Base-by-base conservation (phyloP, 2,329 filamentous ascomycete genomes). In the Penicillium brevicompactum region DNA sequence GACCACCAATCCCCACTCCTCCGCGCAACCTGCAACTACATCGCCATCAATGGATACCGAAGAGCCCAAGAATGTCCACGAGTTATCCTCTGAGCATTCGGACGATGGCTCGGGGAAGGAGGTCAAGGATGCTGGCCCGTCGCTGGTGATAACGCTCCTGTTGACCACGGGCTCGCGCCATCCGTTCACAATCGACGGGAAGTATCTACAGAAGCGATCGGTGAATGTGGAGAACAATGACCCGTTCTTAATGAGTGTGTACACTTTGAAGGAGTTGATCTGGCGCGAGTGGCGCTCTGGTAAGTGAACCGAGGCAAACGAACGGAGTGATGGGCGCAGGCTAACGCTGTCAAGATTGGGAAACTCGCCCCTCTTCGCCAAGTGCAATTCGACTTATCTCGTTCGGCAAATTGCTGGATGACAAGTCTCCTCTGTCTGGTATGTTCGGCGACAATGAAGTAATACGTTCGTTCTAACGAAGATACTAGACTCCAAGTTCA, bases 231-330 rank as follows among this genome's bases (percentile, higher is more conserved):
- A 91, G 18, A 87, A 87, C 31, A 82, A 84, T 61, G 91, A 97
- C 69, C 92, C 92, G 1, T 92, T 91, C 70, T 90, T 88, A 70
- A 91, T 97, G 76, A 96, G 90, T 63, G 88, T 96, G 48, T 96
- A 97, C 72, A 96, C 91, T 3, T 78, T 97, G 62, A 97, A 97
- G 76, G 92, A 97, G 77, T 79, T 97, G 69, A 96, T 97, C 70
- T 84, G 94, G 78, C 84, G 91, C 66, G 92, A 97, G 73, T 97
- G 93, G 93, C 83, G 91, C 64, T 87, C 87, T 66, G 91, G 82
- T 84, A 77, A 60, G 67, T 45, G n/a, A 37, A 37, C 47, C 43
- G 37, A 16, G 24, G 24, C 24, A 27, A 16, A 18, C 11, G 14
- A 34, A 24, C 24, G 16, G 24, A 7, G 31, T 22, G 13, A 34